Conservation (phyloP, 257 asterid species). For the Avicennia marina region DNA sequence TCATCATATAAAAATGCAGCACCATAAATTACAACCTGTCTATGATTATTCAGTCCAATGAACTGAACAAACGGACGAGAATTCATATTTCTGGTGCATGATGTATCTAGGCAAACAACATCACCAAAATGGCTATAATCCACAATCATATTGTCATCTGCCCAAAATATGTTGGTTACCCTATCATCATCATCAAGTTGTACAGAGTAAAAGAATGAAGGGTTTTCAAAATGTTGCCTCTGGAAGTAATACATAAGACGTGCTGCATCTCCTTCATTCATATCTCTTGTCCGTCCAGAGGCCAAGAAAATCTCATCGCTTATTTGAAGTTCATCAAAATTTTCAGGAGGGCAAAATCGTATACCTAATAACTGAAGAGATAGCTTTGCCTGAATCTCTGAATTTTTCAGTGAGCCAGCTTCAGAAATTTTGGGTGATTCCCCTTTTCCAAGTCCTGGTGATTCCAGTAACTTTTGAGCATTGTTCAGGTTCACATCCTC, state of each 20-base stretch:
- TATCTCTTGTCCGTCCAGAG: constrained; percentile 44
- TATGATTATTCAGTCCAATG: constrained; percentile 49
- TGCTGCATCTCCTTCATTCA: constrained; percentile 58
- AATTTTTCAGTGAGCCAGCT: constrained; percentile 33
- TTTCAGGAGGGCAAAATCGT: constrained; percentile 46
- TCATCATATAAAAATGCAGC: constrained; percentile 60
- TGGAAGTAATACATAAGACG: constrained; percentile 46
- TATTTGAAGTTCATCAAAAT: constrained; percentile 34
- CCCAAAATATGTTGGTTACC: constrained; percentile 62
- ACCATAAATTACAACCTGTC: constrained; percentile 46
- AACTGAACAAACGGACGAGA: constrained; percentile 49
- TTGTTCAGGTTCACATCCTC: constrained; percentile 40
- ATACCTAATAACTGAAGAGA: constrained; percentile 47
- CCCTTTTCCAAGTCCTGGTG: constrained; percentile 22
- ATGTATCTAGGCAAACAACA: constrained; percentile 55
- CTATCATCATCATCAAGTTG: constrained; percentile 54
- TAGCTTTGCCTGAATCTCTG: constrained; percentile 35
- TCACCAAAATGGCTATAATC: constrained; percentile 56
- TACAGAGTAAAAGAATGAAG: constrained; percentile 44
- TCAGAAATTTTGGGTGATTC: constrained; percentile 39
- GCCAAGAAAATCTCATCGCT: constrained; percentile 33
- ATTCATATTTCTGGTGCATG: constrained; percentile 33
- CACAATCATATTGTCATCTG: constrained; percentile 49
- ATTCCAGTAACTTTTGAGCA: constrained; percentile 37
- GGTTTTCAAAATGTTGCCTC: constrained; percentile 50